A percentile compares a stretch with the other conserved stretches of the same genome.
These are phyloP conservation scores for Dryadomyces quercivorus DNA, from an alignment of 2,329 filamentous ascomycete genomes.

Conservation along the genomic window DNA sequence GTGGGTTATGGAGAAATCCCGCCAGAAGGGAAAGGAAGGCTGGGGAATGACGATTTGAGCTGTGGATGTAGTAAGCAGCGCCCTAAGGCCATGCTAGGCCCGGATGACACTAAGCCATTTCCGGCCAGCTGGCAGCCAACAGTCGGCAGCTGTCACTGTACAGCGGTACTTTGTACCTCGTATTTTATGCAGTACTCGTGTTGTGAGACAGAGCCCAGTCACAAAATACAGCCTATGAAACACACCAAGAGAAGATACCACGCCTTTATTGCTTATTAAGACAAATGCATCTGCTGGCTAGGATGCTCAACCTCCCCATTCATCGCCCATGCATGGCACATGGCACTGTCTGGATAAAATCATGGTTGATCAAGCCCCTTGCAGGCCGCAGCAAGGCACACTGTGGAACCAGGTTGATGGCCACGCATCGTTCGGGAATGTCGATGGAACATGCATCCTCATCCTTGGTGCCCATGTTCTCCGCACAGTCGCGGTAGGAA, in stretches of 20 bases:
- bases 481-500: conserved; percentile 14
- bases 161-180: neutral
- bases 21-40: conserved; percentile 10
- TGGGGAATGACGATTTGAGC: conserved; percentile 10
- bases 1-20: neutral
- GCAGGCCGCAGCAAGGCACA: conserved; percentile 24
- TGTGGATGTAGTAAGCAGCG: neutral
- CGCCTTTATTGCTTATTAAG: neutral
- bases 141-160: neutral
- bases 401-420: conserved; percentile 29
- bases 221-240: too few relatives aligned
- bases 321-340: conserved; percentile 29
- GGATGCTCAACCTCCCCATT: neutral
- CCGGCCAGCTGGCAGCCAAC: neutral
- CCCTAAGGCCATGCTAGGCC: neutral
- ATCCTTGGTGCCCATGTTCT: neutral
- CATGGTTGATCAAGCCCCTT: conserved; percentile 25
- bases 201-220: neutral
- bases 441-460: neutral
- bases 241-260: neutral
- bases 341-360: conserved; percentile 22
- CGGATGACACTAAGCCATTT: neutral
- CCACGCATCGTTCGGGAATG: conserved; percentile 27
- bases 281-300: too few relatives aligned
- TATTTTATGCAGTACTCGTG: neutral